Evolutionary conservation across 192 early-diverging fungal species (phyloP), one percentile per base, ranked within the genome.

Genomic region (Entomortierella chlamydospora): DNA sequence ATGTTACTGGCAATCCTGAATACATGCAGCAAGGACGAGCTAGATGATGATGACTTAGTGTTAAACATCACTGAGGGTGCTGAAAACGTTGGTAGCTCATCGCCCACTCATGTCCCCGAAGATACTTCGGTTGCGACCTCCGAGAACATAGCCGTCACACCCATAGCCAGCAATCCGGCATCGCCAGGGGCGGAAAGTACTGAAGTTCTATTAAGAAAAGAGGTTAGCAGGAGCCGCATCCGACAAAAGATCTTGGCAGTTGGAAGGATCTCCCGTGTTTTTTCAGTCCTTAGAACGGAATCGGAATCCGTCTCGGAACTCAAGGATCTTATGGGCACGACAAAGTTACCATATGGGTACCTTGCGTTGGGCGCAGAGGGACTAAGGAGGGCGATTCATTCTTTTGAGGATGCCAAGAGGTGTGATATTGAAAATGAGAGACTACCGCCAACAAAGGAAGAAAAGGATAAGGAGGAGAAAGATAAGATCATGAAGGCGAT

Each of bases 391-490:
- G 93, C 93, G 13, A 96, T 97, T 59, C 86, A 87, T 33, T 89
- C 93, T 41, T 99, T 97, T 81, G 96, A 99, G 59, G 93, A 96
- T 55, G 97, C 96, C 22, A 93, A 90, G 65, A 85, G 82, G 11
- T 92, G 92, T 50, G 97, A 99, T 86, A 72, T 91, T 34, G 94
- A 97, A 63, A 99, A 99, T 70, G 97, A 99, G 81, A 88, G 92
- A 45, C 69, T 97, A 58, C 97, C 97, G 47, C 95, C 95, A 11
- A 85, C 84, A 17, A 81, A 84, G 54, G 81, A 85, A 57, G 81
- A 83, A 25, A 61, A 42, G 15, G 61, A 53, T 22, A 65, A 52
- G 43, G 67, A 49, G 33, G 68, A 73, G 31, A 56, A 64, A 15
- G 58, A 51, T 25, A 76, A 82, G 73, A 69, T 61, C 11, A 12